A percentile compares a stretch with the other conserved stretches of the same genome.
These are phyloP conservation scores for Aspergillus tamarii DNA, from an alignment of 2,329 filamentous ascomycete species.

Conservation along the genomic window DNA sequence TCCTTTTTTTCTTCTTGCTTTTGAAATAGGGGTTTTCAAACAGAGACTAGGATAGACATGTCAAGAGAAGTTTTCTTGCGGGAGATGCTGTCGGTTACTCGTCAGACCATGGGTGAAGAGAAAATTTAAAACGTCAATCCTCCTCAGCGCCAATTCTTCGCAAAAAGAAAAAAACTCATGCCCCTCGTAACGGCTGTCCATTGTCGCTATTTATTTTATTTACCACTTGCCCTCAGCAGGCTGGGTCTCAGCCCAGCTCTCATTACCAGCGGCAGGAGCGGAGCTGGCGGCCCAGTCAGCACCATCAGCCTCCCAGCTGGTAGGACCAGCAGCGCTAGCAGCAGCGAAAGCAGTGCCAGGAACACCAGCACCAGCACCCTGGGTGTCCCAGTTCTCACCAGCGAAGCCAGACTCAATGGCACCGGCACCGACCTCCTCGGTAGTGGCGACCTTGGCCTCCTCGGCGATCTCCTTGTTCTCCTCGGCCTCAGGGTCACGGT, in stretches of 20 bases:
- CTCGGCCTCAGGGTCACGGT: slow-evolving; percentile 99
- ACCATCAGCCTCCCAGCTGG: slow-evolving; percentile 64
- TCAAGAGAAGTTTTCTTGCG: slow-evolving; percentile 33
- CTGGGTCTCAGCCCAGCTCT: slow-evolving; percentile 47
- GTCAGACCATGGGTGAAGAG: slow-evolving; percentile 4
- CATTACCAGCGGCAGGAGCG: slow-evolving; percentile 38
- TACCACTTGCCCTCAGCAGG: slow-evolving; percentile 46
- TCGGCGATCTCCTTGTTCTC: slow-evolving; percentile 91
- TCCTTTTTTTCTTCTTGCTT: slow-evolving; percentile 38
- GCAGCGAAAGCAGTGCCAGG: slow-evolving; percentile 68
- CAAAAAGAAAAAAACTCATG: slow-evolving; percentile 27
- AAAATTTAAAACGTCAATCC: slow-evolving; percentile 12
- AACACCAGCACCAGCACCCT: slow-evolving; percentile 63
- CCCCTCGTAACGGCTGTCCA: slow-evolving; percentile 35
- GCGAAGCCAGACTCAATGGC: slow-evolving; percentile 80
- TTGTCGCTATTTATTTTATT: slow-evolving; percentile 29
- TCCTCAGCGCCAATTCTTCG: slow-evolving; percentile 29
- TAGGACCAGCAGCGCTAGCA: slow-evolving; percentile 69
- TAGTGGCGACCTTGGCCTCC: slow-evolving; percentile 80
- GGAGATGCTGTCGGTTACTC: slow-evolving; percentile 8
- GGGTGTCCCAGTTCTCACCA: slow-evolving; percentile 81
- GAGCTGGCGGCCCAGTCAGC: slow-evolving; percentile 58
- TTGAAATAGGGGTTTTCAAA: slow-evolving; percentile 31
- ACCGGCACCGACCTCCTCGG: slow-evolving; percentile 79
- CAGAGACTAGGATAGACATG: slow-evolving; percentile 46